phyloP scores from a whole-genome alignment of 2,329 filamentous ascomycete genomes.

The Pseudogymnoascus sp. region DNA sequence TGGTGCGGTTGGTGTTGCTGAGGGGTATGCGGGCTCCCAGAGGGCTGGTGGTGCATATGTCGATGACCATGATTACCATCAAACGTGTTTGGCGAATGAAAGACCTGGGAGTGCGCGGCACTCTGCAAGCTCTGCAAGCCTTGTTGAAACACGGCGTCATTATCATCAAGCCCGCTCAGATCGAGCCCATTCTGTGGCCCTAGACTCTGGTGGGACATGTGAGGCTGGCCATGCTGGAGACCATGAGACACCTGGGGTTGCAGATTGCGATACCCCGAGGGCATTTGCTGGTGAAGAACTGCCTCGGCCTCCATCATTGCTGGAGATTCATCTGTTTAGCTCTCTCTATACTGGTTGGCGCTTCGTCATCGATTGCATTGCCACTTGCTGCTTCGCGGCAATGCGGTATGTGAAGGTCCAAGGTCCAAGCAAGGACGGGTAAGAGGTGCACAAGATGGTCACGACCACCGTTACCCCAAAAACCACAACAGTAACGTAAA shows the following conservation, averaged over 20 bases:
- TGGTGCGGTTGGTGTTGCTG: constrained; percentile 32
- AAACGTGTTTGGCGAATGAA: constrained; percentile 29
- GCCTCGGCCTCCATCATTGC: constrained; percentile 6
- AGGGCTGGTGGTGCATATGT: constrained; percentile 25
- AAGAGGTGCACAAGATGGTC: neutral
- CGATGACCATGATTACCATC: constrained; percentile 28
- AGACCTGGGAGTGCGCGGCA: constrained; percentile 28
- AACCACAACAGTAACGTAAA: neutral
- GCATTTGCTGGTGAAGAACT: constrained; percentile 20
- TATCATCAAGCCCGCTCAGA: constrained; percentile 35
- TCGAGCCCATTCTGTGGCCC: constrained; percentile 32
- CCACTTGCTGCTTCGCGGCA: neutral
- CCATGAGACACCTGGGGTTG: constrained; percentile 28
- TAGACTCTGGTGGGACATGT: constrained; percentile 25
- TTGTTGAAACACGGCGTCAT: constrained; percentile 33
- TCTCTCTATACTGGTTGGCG: constrained; percentile 2
- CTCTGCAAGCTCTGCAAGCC: constrained; percentile 31
- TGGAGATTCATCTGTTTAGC: neutral
- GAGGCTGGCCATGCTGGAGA: constrained; percentile 26
- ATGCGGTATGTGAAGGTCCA: neutral
- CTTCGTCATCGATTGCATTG: constrained; percentile 5
- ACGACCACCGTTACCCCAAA: neutral
- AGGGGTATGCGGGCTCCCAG: constrained; percentile 29
- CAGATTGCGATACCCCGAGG: constrained; percentile 23
- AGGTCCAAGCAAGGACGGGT: neutral